phyloP scores from a whole-genome alignment of 108 stramenopile genomes.

The Fragilaria crotonensis region DNA sequence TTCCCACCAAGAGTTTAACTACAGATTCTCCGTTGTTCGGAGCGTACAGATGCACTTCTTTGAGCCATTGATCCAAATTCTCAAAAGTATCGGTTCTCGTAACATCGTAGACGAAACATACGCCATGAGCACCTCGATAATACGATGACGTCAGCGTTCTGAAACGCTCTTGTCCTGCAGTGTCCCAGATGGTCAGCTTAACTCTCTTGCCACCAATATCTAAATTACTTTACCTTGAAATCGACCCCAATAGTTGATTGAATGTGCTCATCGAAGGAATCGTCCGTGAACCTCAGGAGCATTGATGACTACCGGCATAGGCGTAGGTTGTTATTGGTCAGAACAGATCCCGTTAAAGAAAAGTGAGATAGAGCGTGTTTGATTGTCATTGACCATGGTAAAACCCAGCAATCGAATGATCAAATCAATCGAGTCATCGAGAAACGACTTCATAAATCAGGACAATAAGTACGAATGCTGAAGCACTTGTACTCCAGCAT shows the following conservation, averaged over 20 bases:
- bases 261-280: conserved; percentile 96
- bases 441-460: too few relatives aligned
- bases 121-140: conserved; percentile 99
- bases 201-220: conserved; percentile 83
- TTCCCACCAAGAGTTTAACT: conserved; percentile 95
- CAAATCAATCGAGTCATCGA: too few relatives aligned
- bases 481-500: too few relatives aligned
- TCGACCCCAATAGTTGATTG: conserved; percentile 97
- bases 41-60: conserved; percentile 94
- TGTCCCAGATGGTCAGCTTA: conserved; percentile 96
- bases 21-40: conserved; percentile 94
- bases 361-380: too few relatives aligned
- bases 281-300: conserved; percentile 96
- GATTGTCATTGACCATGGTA: too few relatives aligned
- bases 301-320: conserved; percentile 90
- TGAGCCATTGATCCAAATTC: conserved; percentile 94
- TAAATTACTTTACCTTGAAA: conserved; percentile 92
- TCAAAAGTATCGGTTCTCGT: conserved; percentile 97
- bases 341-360: too few relatives aligned
- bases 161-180: conserved; percentile 98
- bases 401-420: too few relatives aligned
- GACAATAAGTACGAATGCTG: too few relatives aligned
- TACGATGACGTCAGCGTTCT: conserved; percentile 96
- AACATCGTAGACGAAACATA: conserved; percentile 98
- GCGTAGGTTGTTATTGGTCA: too few relatives aligned